Evolutionary conservation across 331 rosid genomes (phyloP).

Genomic region (Malus hybrid): DNA sequence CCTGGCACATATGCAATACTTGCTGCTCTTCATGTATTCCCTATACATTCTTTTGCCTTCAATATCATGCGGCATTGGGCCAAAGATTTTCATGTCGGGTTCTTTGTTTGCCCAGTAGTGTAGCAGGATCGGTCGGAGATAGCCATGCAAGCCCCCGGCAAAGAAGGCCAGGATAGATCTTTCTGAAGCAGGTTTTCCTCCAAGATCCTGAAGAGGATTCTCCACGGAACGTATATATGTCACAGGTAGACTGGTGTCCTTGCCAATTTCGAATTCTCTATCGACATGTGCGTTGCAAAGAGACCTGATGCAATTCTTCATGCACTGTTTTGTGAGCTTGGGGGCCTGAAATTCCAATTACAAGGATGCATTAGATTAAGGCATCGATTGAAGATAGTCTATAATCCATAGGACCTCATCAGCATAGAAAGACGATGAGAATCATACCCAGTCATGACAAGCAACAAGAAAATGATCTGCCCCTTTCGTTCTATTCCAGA

Average conservation of each 20-base stretch:
- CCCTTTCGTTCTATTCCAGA: constrained; percentile 83
- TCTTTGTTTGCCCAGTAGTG: constrained; percentile 65
- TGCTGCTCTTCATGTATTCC: constrained; percentile 80
- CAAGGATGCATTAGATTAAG: not conserved
- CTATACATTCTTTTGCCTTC: constrained; percentile 63
- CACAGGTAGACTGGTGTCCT: constrained; percentile 64
- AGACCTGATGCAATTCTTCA: constrained; percentile 61
- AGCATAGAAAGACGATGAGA: not conserved
- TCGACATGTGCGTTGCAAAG: constrained; percentile 74
- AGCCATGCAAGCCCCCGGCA: constrained; percentile 73
- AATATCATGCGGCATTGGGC: constrained; percentile 62
- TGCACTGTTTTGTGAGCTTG: constrained; percentile 39
- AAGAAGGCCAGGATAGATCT: constrained; percentile 61
- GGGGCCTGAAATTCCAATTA: constrained; percentile 52
- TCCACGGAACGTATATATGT: constrained; percentile 51
- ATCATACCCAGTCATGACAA: constrained; percentile 84
- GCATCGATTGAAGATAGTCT: not conserved
- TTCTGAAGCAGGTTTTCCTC: constrained; percentile 57
- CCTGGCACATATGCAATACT: constrained; percentile 79
- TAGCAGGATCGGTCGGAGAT: constrained; percentile 64
- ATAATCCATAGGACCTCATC: not conserved
- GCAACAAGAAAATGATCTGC: constrained; percentile 85
- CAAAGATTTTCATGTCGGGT: constrained; percentile 71
- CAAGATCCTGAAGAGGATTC: constrained; percentile 42
- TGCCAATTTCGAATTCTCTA: constrained; percentile 64